Evolutionary conservation across 345 rosid genomes (phyloP), one percentile per base, ranked within the genome.

Genomic region (Brassica juncea): DNA sequence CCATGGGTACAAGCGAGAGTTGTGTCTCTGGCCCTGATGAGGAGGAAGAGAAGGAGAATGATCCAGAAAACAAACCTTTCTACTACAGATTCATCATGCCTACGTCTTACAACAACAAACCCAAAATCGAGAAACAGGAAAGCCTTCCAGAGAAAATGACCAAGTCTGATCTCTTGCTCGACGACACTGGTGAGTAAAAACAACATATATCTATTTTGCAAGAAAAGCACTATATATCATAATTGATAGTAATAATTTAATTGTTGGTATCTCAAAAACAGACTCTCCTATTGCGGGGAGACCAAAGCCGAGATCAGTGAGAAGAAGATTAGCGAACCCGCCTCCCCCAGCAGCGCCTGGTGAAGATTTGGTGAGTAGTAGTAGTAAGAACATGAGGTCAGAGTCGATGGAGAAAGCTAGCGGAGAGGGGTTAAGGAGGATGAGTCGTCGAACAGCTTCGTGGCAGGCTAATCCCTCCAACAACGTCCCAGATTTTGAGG

Each of bases 291-390:
- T 2, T 15, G 87, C 77, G 69, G 49, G 85, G 3, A 84, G 82
- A 76, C 84, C 91, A 66, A 86, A 83, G 83, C 97, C 94, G 31
- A 86, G 84, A 84, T 89, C 97, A 58, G 88, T 88, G 71, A 84
- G 95, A 78, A 84, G 84, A 52, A 81, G 86, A 70, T 73, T 74
- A 58, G 77, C 76, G 63, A 88, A 83, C 28, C 85, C 68, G 7
- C 81, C 81, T 0, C 81, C 81, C 0, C 85, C 75, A 6, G 87
- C 73, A 9, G 81, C 3, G 3, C 82, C 2, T 16, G 76, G 15
- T 4, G 78, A 68, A 19, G 62, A 49, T 31, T 15, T 66, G 30
- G 0, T 59, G 68, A 78, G 34, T 14, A 10, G 52, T 42, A 73
- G 39, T n/a, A 73, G 54, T 27, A 62, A 66, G 70, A 79, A 59